Conservation (phyloP, 139 green algal species). For the Astrephomene gubernaculifera region DNA sequence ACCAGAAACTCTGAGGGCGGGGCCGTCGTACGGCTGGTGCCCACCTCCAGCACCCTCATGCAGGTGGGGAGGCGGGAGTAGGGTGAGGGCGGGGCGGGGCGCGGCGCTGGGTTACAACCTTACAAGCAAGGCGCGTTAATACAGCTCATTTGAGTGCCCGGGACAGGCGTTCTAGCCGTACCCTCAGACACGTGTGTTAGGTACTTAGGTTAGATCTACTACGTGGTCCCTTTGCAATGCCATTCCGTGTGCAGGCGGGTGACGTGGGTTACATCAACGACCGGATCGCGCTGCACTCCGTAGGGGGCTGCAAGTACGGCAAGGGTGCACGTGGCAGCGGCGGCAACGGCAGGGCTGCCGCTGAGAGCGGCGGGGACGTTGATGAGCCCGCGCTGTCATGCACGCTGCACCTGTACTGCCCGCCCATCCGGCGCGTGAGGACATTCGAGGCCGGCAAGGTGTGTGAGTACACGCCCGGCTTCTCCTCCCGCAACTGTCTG, state of each 20-base stretch:
- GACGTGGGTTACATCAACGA: slow-evolving; percentile 62
- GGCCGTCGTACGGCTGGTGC: background rate
- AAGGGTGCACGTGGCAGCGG: background rate
- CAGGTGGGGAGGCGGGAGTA: background rate
- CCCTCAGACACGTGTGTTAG: background rate
- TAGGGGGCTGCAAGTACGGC: background rate
- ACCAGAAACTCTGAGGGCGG: no score
- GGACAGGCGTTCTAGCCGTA: background rate
- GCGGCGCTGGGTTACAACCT: background rate
- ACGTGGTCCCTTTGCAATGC: background rate
- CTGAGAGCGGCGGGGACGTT: background rate
- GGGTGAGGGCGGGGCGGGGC: background rate
- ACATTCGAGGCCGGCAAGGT: background rate
- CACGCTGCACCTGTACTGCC: slow-evolving; percentile 32
- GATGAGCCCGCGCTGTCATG: background rate
- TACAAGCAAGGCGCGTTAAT: background rate
- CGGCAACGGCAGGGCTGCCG: background rate
- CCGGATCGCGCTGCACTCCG: slow-evolving; percentile 47
- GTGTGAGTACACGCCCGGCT: background rate
- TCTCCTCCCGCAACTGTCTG: slow-evolving; percentile 23
- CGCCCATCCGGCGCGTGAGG: slow-evolving; percentile 22
- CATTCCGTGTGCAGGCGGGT: slow-evolving; percentile 3
- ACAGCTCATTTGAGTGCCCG: background rate
- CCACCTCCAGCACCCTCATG: background rate
- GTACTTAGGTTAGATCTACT: background rate